Base-by-base conservation (phyloP, 2,329 filamentous ascomycete genomes). In the Monosporascus cannonballus region DNA sequence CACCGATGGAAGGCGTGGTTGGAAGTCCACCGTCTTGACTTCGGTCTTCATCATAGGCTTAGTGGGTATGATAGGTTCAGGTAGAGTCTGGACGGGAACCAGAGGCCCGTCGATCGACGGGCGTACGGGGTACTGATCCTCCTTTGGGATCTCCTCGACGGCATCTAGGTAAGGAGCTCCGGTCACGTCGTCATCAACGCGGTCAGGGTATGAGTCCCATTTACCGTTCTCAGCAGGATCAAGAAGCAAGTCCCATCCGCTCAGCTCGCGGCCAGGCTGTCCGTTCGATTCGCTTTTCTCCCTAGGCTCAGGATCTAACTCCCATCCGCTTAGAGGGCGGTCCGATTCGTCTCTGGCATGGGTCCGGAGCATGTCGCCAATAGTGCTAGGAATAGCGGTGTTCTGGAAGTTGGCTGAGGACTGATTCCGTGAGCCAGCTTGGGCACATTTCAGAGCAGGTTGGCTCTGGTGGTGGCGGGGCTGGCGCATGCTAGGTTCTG, bases 381-480 rank as follows among this genome's bases (percentile, higher is more conserved):
- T n/a, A 17, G 24, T 20, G 51, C 42, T 47, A 20, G 47, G 22
- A 52, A 54, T 41, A 41, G 49, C n/a, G 38, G 52, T 51, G 46
- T 45, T 59, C 54, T 22, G 57, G 54, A 41, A 53, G 49, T 37
- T 58, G 54, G 49, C 53, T 50, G 39, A 71, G 57, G 52, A 76
- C 56, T 78, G 74, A 1, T 73, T 76, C 47, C 71, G 69, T 48
- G 76, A 64, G 41, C 62, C 65, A 20, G 70, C 73, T 49, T 68
- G 70, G 27, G 50, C 41, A 46, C 64, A 58, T 57, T 76, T 77
- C 48, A 81, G 70, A 51, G 76, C 72, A 11, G 79, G 78, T 64
- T 81, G 79, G 61, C 77, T 81, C 64, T 75, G 79, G 68, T 76
- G 69, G 48, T 81, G 78, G 36, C 78, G 76, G 14, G 68, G 69